A percentile compares a stretch with the other conserved stretches of the same genome.
Conservation (phyloP, 345 rosid species). For the Salix exigua region DNA sequence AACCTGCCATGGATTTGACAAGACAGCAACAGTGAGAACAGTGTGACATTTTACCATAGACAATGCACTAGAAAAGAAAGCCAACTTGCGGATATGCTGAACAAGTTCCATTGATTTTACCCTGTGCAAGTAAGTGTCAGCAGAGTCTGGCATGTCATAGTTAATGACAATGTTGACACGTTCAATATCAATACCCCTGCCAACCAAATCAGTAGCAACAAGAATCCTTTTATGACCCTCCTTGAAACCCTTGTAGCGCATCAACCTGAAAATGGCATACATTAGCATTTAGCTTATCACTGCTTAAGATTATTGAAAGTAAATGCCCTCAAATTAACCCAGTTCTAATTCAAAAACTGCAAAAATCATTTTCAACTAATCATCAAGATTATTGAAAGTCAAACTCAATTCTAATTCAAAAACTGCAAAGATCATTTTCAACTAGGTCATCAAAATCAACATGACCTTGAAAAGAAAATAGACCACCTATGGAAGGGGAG, state of each 20-base stretch:
- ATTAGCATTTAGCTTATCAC: background rate
- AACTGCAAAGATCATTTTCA: background rate
- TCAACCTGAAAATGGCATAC: conserved; percentile 49
- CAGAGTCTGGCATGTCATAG: conserved; percentile 99
- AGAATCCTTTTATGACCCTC: conserved; percentile 98
- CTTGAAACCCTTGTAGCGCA: conserved; percentile 93
- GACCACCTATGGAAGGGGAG: background rate
- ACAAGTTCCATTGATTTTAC: conserved; percentile 25
- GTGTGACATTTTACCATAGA: background rate
- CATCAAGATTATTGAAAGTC: background rate
- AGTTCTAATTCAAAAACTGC: background rate
- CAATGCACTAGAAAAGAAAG: background rate
- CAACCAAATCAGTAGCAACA: conserved; percentile 95
- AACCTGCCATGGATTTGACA: conserved; percentile 43
- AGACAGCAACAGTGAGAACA: background rate
- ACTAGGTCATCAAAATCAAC: background rate
- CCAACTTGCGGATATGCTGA: background rate
- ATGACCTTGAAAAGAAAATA: background rate
- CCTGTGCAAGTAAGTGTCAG: conserved; percentile 96
- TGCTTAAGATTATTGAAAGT: background rate
- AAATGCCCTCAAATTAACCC: background rate
- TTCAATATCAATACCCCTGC: conserved; percentile 96
- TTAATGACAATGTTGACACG: conserved; percentile 97
- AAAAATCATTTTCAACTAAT: background rate
- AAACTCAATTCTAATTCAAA: background rate